phyloP scores from a whole-genome alignment of 2,329 filamentous ascomycete species.

The Pyrenophora tritici-repentis region DNA sequence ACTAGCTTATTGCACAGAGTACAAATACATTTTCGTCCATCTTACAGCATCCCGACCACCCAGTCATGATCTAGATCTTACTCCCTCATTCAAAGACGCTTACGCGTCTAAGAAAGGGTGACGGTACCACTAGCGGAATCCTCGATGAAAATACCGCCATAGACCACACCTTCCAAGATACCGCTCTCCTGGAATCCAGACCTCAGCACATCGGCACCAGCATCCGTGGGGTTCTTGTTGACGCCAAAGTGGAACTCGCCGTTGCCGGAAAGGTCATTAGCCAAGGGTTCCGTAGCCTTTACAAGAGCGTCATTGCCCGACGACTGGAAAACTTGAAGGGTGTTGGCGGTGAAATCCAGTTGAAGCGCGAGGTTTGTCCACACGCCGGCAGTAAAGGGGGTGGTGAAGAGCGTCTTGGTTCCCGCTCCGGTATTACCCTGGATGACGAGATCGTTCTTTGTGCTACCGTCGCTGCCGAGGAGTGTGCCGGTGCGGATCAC shows the following conservation, averaged over 20 bases:
- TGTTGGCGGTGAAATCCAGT: conserved; percentile 21
- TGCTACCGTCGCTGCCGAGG: conserved; percentile 20
- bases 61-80: too few relatives aligned
- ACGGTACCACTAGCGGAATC: conserved; percentile 13
- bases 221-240: conserved; percentile 23
- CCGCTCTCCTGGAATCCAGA: conserved; percentile 18
- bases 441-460: conserved; percentile 19
- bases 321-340: conserved; percentile 23
- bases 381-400: conserved; percentile 8
- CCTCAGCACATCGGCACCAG: conserved; percentile 16
- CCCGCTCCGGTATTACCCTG: conserved; percentile 17
- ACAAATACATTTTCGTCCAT: too few relatives aligned
- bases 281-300: conserved; percentile 12
- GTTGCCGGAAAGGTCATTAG: conserved; percentile 23
- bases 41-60: too few relatives aligned
- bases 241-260: conserved; percentile 21
- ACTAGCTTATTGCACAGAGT: too few relatives aligned
- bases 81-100: too few relatives aligned
- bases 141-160: conserved; percentile 21
- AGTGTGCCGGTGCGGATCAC: conserved; percentile 22
- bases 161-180: conserved; percentile 21
- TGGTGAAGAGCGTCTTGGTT: conserved; percentile 13
- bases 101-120: conserved; percentile 4
- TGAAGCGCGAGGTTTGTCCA: conserved; percentile 21
- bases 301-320: conserved; percentile 13